Conservation (phyloP, 768 basidiomycete genomes). For the Sporobolomyces pararoseus region DNA sequence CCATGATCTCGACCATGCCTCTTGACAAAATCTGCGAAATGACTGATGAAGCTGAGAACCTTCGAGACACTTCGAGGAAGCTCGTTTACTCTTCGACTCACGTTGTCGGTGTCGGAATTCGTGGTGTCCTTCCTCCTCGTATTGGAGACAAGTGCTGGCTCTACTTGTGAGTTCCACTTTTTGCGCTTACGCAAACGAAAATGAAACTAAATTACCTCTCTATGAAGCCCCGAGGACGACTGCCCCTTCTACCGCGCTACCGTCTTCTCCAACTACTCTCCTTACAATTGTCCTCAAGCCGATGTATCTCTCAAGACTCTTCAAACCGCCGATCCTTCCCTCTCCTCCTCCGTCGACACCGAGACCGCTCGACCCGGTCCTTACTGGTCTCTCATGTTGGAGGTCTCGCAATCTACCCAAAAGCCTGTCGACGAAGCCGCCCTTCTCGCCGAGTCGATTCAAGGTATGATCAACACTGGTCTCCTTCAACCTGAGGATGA, state of each 20-base stretch:
- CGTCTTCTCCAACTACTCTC: conserved; percentile 53
- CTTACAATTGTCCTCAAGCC: conserved; percentile 48
- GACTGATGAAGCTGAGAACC: conserved; percentile 45
- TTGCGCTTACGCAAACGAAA: too few species aligned
- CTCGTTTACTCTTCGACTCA: conserved; percentile 51
- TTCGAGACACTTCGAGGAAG: conserved; percentile 41
- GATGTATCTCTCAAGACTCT: conserved; percentile 47
- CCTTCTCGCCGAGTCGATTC: conserved; percentile 49
- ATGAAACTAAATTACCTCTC: not conserved
- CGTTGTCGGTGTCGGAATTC: conserved; percentile 51
- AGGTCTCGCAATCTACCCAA: conserved; percentile 50
- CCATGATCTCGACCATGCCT: conserved; percentile 49
- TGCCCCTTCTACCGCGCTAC: conserved; percentile 53
- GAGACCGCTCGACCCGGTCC: conserved; percentile 46
- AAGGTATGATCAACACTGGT: conserved; percentile 48
- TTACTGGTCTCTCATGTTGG: conserved; percentile 52
- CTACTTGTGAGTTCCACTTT: conserved; percentile 40
- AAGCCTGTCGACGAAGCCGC: conserved; percentile 50
- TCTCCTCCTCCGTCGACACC: conserved; percentile 43
- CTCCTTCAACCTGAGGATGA: conserved; percentile 49
- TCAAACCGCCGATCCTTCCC: conserved; percentile 48
- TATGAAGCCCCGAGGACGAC: conserved; percentile 48
- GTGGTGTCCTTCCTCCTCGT: conserved; percentile 48
- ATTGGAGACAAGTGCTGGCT: conserved; percentile 52
- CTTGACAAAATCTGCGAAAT: conserved; percentile 48